Base-by-base conservation (phyloP, 1,284 basidiomycete genomes). In the Sanghuangporus weigelae region DNA sequence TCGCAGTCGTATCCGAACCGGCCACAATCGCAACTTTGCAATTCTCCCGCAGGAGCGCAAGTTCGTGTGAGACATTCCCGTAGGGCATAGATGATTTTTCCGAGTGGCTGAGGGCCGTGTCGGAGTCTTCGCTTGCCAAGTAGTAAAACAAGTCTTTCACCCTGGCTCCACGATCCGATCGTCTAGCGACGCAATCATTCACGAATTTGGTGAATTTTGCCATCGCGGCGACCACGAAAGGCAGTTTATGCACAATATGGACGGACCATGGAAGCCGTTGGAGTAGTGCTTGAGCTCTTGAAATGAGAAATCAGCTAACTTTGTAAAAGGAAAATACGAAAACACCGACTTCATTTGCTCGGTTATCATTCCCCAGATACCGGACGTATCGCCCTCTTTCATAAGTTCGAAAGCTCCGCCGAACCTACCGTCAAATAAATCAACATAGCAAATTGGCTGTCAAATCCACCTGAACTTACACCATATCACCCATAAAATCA, bases 401-500 rank as follows among this genome's bases (percentile, higher is more conserved):
- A 74, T 71, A 8, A 74, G 58, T 51, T 72, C 69, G 19, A 70
- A 69, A n/a, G 71, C 72, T 40, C 68, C 66, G 26, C 71, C 71
- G 61, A 75, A 76, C 54, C 73, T 75, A 56, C 42, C 60, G 23
- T 26, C 26, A 12, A 39, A 26, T 11, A 2, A 14, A 44, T 40
- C 35, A 44, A 36, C 38, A 7, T 7, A 7, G 2, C 2, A 10
- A 57, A 56, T 21, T 39, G 16, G 5, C 3, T 16, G 16, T 36
- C 14, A 11, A 38, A 4, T 8, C 11, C 3, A 5, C 1, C 49
- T 50, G 2, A 48, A 64, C 67, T 6, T 50, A 73, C 74, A 68
- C 73, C 69, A 78, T 73, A 63, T 75, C 74, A 39, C 74, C 73
- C 75, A 76, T 76, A 60, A 77, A 73, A 62, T 78, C 78, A 62